Base-by-base conservation (phyloP, 768 basidiomycete genomes). In the Lanmaoa pseudosensibilis region DNA sequence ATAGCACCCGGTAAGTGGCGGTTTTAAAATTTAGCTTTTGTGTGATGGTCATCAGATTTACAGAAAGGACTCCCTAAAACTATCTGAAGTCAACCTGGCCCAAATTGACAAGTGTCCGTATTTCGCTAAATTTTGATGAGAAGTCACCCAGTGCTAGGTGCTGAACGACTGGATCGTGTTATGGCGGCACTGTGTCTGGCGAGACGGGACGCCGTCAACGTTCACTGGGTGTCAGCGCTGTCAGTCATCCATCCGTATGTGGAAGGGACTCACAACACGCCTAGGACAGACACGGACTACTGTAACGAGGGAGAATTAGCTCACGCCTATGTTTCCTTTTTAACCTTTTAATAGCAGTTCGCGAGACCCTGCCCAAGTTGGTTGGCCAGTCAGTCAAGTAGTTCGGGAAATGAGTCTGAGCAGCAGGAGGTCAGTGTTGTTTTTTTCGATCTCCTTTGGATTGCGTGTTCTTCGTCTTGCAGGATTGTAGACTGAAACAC, bases 191-290 rank as follows among this genome's bases (percentile, higher is more conserved):
- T 99, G 50, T 99, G 95, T 71, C 80, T 99, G 60, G 90, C 94
- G 52, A 86, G 95, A 44, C 96, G 98, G 71, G 97, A 98, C 72
- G 81, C 90, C 15, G 91, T 97, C 60, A 86, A 27, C 40, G 82
- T 86, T 44, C n/a, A n/a, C n/a, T n/a, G n/a, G n/a, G n/a, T n/a
- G 94, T 98, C 37, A n/a, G n/a, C n/a, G n/a, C n/a, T 85, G 96
- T 39, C 90, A 93, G 68, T 85, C 92, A 3, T 91, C 94, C 0
- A 84, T 96, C 44, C 27, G 27, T 27, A 7, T 27, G 4, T 27
- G 97, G 96, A 98, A 98, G 74, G 95, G 93, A 5, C 78, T 98
- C 59, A 94, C 98, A 10, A 96, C 93, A 0, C 93, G 0, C 94
- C 93, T 7, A 80, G 88, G 39, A 95, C 94, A 63, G 88, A 92